Conservation (phyloP, 2,329 filamentous ascomycete species). For the Monilinia vaccinii-corymbosi region DNA sequence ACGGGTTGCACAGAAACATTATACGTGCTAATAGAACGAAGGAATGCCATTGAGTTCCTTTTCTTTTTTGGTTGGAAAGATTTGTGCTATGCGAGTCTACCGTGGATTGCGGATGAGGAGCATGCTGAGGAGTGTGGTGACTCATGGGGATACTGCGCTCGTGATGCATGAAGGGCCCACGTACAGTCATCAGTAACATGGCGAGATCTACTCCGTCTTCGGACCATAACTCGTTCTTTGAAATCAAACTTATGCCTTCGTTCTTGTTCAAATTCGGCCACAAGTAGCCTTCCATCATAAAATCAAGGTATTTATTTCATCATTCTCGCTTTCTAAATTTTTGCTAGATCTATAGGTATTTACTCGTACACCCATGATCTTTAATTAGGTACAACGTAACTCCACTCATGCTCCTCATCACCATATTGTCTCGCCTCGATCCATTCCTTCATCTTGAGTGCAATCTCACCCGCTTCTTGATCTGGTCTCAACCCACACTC, state of each 20-base stretch:
- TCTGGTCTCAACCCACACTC: slow-evolving; percentile 72
- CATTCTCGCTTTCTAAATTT: not conserved
- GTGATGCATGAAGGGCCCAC: not conserved
- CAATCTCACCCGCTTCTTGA: slow-evolving; percentile 82
- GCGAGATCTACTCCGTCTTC: not conserved
- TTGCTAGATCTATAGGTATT: not conserved
- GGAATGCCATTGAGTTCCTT: slow-evolving; percentile 3
- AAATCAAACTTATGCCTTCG: not conserved
- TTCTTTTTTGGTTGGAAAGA: not conserved
- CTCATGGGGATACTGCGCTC: not conserved
- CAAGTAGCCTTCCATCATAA: not conserved
- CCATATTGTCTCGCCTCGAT: slow-evolving; percentile 95
- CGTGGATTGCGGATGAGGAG: not conserved
- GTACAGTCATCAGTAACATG: not conserved
- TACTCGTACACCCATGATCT: not conserved
- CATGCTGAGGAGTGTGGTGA: not conserved
- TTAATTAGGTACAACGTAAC: slow-evolving; percentile 40
- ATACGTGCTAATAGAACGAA: slow-evolving; percentile 3
- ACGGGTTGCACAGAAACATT: slow-evolving; percentile 3
- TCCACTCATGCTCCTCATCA: slow-evolving; percentile 88
- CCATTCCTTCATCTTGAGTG: slow-evolving; percentile 87
- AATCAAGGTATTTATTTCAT: not conserved
- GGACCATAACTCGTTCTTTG: too few species aligned
- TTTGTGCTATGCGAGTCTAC: not conserved
- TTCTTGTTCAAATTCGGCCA: not conserved